Evolutionary conservation across 495 filamentous ascomycete genomes (phyloP), one percentile per base, ranked within the genome.

Genomic region (Thermothielavioides terrestris): DNA sequence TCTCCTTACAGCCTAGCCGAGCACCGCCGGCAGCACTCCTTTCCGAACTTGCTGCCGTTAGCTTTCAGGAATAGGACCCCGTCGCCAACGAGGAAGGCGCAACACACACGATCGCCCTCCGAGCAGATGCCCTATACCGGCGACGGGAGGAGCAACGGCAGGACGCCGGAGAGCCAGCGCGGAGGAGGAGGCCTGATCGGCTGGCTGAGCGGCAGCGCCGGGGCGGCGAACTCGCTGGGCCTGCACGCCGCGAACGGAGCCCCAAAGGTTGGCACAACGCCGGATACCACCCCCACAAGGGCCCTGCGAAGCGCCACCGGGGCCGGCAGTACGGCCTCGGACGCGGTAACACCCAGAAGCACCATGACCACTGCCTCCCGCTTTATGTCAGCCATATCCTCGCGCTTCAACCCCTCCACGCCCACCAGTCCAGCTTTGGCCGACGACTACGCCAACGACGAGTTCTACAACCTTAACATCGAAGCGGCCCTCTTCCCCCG

Each of bases 381-480:
- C 21, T 65, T 74, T 44, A 67, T 73, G 59, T 70, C 69, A 14
- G 69, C 66, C 25, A 55, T 74, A 23, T 67, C 70, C 14, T 67
- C 66, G 3, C 62, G 68, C 8, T 65, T 74, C 34, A 66, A n/a
- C 56, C 63, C 67, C 10, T 44, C 57, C 10, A 51, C 56, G 5
- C 54, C 52, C 4, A 36, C 34, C 11, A 28, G 6, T 14, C 5
- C 20, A 2, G 42, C 34, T 6, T 6, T 23, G 3, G 15, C 49
- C 39, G 61, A 10, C 26, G 48, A 46, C 39, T 6, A 17, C 22
- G 1, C 2, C 44, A 2, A 52, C 15, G 43, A 45, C 10, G 54
- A 51, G 3, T 70, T 88, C 32, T 69, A 80, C 47, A 78, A 75
- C 50, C 66, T 88, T 18, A 76, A 86, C 60, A 77, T 89, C 52